Evolutionary conservation across 805 yeast species (phyloP).

Genomic region (Saccharomycopsis malanga): DNA sequence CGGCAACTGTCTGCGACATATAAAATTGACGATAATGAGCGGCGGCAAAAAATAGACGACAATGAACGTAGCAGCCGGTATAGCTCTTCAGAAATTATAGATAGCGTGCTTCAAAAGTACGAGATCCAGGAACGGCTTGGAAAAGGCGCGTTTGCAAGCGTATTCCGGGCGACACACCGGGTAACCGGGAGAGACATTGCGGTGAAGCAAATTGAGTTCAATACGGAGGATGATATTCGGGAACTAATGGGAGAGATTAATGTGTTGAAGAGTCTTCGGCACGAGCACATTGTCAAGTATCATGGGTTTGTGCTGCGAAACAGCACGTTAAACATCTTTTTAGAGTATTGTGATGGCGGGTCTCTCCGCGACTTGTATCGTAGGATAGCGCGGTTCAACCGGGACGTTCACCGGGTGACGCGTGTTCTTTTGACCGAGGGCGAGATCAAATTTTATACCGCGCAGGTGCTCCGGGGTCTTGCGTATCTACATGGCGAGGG

Average conservation of each 20-base stretch:
- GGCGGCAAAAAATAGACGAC: no score
- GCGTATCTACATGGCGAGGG: slow-evolving; percentile 66
- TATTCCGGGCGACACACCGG: slow-evolving; percentile 65
- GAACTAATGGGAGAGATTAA: slow-evolving; percentile 50
- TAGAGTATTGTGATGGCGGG: slow-evolving; percentile 70
- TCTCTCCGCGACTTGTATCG: slow-evolving; percentile 34
- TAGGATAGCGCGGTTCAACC: slow-evolving; percentile 1
- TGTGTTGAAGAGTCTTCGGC: slow-evolving; percentile 70
- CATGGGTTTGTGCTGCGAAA: slow-evolving; percentile 80
- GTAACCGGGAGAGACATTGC: slow-evolving; percentile 67
- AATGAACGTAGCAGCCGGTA: background rate
- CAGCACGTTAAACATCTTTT: slow-evolving; percentile 66
- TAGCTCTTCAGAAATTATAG: slow-evolving; percentile 19
- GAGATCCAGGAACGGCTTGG: slow-evolving; percentile 63
- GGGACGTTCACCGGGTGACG: slow-evolving; percentile 49
- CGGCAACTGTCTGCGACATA: background rate
- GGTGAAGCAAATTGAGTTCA: slow-evolving; percentile 54
- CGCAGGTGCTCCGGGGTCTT: slow-evolving; percentile 71
- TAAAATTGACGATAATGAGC: no score
- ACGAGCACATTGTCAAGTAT: slow-evolving; percentile 88
- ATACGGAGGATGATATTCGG: slow-evolving; percentile 12
- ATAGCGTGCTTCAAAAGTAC: slow-evolving; percentile 30
- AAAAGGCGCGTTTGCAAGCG: slow-evolving; percentile 86
- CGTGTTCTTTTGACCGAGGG: slow-evolving; percentile 74
- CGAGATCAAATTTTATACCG: slow-evolving; percentile 58